These are phyloP conservation scores for Citeromyces hawaiiensis DNA, from an alignment of 1,139 yeast species.

Conservation along the genomic window DNA sequence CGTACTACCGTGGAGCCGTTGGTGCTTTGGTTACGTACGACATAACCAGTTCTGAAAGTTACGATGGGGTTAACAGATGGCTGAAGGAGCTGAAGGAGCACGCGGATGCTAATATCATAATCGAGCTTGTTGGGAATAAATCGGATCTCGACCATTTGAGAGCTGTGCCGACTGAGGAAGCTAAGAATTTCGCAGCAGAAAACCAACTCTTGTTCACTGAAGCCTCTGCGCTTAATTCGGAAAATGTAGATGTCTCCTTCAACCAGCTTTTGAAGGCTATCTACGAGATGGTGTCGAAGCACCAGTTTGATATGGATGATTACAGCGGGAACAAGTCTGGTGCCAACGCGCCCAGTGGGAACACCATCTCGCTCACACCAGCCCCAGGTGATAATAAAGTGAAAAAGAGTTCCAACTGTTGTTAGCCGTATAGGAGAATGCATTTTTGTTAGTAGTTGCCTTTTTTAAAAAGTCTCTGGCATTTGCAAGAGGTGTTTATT, in stretches of 20 bases:
- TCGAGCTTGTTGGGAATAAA: constrained; percentile 93
- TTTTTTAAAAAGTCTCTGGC: not conserved
- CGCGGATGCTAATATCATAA: constrained; percentile 93
- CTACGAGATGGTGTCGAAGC: constrained; percentile 83
- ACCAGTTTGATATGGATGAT: constrained; percentile 61
- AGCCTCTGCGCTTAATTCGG: constrained; percentile 92
- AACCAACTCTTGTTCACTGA: constrained; percentile 87
- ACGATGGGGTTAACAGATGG: constrained; percentile 94
- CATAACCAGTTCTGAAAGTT: constrained; percentile 83
- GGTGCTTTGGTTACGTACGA: constrained; percentile 96
- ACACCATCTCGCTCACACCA: constrained; percentile 87
- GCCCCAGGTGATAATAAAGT: constrained; percentile 73
- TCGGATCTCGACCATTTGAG: constrained; percentile 91
- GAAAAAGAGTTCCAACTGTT: constrained; percentile 53
- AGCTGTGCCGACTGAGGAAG: constrained; percentile 97
- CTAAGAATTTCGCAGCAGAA: constrained; percentile 88
- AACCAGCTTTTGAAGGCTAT: constrained; percentile 85
- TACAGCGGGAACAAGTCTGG: constrained; percentile 31
- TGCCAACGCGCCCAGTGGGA: constrained; percentile 52
- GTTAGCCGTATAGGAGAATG: constrained; percentile 21
- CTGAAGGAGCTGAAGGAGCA: constrained; percentile 89
- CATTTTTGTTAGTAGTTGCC: not conserved
- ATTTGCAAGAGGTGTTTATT: too few species aligned
- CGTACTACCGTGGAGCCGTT: constrained; percentile 95
- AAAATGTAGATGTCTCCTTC: constrained; percentile 90